These are phyloP conservation scores for Xerocomus potaroensis DNA, from an alignment of 768 basidiomycete genomes.

Conservation along the genomic window DNA sequence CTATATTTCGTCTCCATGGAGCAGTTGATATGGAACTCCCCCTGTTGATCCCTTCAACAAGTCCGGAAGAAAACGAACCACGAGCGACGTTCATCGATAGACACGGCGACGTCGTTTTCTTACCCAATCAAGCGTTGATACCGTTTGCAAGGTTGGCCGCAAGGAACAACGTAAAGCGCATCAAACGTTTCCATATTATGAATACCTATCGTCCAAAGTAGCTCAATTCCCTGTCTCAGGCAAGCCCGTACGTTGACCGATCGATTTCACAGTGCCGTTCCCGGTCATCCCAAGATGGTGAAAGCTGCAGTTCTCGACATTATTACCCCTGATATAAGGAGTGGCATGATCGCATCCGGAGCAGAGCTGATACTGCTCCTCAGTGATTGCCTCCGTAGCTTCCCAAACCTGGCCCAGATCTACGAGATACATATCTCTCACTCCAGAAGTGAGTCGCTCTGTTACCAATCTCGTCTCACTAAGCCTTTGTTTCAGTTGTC, in stretches of 20 bases:
- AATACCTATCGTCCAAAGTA: slow-evolving; percentile 71
- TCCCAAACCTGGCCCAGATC: slow-evolving; percentile 61
- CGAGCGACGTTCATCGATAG: slow-evolving; percentile 76
- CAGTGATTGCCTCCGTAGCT: slow-evolving; percentile 62
- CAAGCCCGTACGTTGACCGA: slow-evolving; percentile 1
- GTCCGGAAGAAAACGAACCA: slow-evolving; percentile 57
- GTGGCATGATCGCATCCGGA: slow-evolving; percentile 62
- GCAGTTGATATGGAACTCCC: slow-evolving; percentile 87
- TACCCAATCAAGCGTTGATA: slow-evolving; percentile 68
- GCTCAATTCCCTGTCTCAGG: slow-evolving; percentile 9
- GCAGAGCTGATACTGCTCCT: slow-evolving; percentile 72
- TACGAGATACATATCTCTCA: slow-evolving; percentile 82
- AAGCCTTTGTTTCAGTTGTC: no score
- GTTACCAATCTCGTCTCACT: no score
- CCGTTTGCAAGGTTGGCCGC: slow-evolving; percentile 86
- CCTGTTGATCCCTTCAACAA: slow-evolving; percentile 69
- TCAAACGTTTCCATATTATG: slow-evolving; percentile 80
- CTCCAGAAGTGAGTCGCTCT: slow-evolving; percentile 60
- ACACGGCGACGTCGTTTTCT: slow-evolving; percentile 68
- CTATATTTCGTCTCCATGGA: slow-evolving; percentile 85
- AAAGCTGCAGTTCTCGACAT: slow-evolving; percentile 84
- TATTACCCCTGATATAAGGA: slow-evolving; percentile 65
- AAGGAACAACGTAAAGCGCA: slow-evolving; percentile 55
- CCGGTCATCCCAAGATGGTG: slow-evolving; percentile 67
- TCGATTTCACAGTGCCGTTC: slow-evolving; percentile 42